Evolutionary conservation across 306 rosid genomes (phyloP).

Genomic region (Benincasa hispida): DNA sequence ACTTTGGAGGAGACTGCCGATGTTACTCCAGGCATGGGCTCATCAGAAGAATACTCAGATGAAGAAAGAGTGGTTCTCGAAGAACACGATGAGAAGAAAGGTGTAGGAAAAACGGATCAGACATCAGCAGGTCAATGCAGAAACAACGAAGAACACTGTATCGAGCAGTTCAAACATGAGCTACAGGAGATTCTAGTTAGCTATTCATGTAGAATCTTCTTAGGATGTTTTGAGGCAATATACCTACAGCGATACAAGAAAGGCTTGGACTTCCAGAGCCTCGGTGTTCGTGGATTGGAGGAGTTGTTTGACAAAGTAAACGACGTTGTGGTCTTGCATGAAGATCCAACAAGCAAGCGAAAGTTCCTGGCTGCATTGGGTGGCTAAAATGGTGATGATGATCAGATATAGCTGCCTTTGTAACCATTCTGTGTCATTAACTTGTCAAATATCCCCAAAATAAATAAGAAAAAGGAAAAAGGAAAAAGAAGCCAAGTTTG

Average conservation of each 20-base stretch:
- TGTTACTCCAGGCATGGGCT: constrained; percentile 33
- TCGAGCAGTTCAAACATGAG: constrained; percentile 64
- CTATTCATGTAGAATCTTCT: constrained; percentile 71
- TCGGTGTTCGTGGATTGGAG: constrained; percentile 61
- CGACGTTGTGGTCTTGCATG: constrained; percentile 67
- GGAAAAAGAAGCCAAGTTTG: neutral
- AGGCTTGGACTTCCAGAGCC: constrained; percentile 39
- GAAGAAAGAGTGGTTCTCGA: constrained; percentile 67
- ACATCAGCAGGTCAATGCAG: constrained; percentile 23
- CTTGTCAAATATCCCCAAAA: neutral
- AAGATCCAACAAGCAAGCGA: constrained; percentile 64
- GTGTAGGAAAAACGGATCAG: constrained; percentile 21
- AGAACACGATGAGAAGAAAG: constrained; percentile 31
- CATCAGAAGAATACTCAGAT: constrained; percentile 79
- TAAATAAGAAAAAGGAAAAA: neutral
- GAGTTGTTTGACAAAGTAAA: constrained; percentile 56
- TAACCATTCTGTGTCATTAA: neutral
- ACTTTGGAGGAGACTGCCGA: constrained; percentile 43
- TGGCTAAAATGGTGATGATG: constrained; percentile 19
- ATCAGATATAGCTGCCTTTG: neutral
- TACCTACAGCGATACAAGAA: constrained; percentile 79
- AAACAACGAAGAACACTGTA: constrained; percentile 16
- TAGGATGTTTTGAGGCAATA: constrained; percentile 64
- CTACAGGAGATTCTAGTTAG: constrained; percentile 89
- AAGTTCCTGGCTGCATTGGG: constrained; percentile 63